These are phyloP conservation scores for Plasmodium vinckei DNA, from an alignment of 169 alveolate genomes.

Conservation along the genomic window DNA sequence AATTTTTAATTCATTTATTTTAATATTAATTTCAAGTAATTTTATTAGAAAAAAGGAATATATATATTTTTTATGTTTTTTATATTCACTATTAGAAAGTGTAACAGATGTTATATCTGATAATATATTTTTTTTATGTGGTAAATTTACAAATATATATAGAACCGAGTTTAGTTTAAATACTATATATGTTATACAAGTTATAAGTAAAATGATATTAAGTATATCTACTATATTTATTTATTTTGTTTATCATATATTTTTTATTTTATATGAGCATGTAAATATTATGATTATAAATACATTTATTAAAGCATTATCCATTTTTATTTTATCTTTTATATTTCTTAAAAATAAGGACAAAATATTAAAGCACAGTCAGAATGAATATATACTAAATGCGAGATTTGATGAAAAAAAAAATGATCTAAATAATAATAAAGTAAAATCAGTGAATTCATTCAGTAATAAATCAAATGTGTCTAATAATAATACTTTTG, in stretches of 20 bases:
- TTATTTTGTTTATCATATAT: slow-evolving; percentile 66
- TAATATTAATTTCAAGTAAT: slow-evolving; percentile 57
- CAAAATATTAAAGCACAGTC: slow-evolving; percentile 31
- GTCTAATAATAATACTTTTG: too few species aligned
- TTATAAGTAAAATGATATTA: slow-evolving; percentile 70
- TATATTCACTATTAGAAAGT: slow-evolving; percentile 73
- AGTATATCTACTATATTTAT: slow-evolving; percentile 63
- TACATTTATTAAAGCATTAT: slow-evolving; percentile 57
- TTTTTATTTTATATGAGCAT: slow-evolving; percentile 38
- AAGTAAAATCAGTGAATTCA: too few species aligned
- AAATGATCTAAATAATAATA: neutral
- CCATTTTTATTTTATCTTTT: slow-evolving; percentile 64
- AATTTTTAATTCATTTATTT: slow-evolving; percentile 48
- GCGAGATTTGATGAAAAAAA: slow-evolving; percentile 3
- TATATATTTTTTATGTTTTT: slow-evolving; percentile 71
- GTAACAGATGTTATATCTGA: slow-evolving; percentile 76
- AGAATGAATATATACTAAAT: slow-evolving; percentile 1
- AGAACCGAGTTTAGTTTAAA: slow-evolving; percentile 61
- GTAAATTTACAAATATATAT: slow-evolving; percentile 70
- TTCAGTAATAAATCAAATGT: too few species aligned
- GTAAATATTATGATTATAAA: slow-evolving; percentile 73
- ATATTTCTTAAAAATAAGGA: slow-evolving; percentile 71
- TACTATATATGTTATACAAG: slow-evolving; percentile 65
- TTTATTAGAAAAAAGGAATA: slow-evolving; percentile 59
- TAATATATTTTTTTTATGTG: slow-evolving; percentile 76